These are phyloP conservation scores for Abrus pulchellus DNA, from an alignment of 306 rosid genomes.

Conservation along the genomic window DNA sequence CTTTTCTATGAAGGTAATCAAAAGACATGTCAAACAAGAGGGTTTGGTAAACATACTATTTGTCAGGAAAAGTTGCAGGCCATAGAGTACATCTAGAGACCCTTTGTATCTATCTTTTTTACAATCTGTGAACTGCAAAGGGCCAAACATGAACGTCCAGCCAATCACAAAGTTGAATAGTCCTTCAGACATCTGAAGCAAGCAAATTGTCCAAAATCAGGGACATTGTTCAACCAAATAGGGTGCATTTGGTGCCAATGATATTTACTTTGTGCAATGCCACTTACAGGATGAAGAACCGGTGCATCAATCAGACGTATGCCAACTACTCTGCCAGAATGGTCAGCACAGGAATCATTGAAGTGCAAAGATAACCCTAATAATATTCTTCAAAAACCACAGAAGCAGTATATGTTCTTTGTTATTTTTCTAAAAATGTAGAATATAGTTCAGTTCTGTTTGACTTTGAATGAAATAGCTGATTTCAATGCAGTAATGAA, in stretches of 20 bases:
- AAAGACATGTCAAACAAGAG: slow-evolving; percentile 30
- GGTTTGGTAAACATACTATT: slow-evolving; percentile 70
- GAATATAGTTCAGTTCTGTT: slow-evolving; percentile 9
- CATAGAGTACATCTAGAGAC: slow-evolving; percentile 81
- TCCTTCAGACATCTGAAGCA: slow-evolving; percentile 83
- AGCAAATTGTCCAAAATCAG: slow-evolving; percentile 34
- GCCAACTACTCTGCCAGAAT: slow-evolving; percentile 84
- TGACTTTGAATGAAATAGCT: not conserved
- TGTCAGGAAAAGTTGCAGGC: slow-evolving; percentile 93
- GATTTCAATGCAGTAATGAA: not conserved
- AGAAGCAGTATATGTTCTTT: slow-evolving; percentile 6
- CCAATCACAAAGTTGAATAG: slow-evolving; percentile 91
- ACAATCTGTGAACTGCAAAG: slow-evolving; percentile 79
- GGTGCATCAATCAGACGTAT: slow-evolving; percentile 78
- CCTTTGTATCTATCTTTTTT: slow-evolving; percentile 75
- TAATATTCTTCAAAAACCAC: slow-evolving; percentile 22
- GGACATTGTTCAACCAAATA: slow-evolving; percentile 32
- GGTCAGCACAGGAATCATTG: slow-evolving; percentile 50
- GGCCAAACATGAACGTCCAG: slow-evolving; percentile 96
- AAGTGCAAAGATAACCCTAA: slow-evolving; percentile 36
- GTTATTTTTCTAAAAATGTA: not conserved
- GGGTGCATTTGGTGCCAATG: slow-evolving; percentile 20
- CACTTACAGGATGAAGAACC: slow-evolving; percentile 91
- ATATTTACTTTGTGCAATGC: slow-evolving; percentile 31
- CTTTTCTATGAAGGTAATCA: slow-evolving; percentile 24